Conservation (phyloP, 2,329 filamentous ascomycete species). For the Sarocladium strictum region DNA sequence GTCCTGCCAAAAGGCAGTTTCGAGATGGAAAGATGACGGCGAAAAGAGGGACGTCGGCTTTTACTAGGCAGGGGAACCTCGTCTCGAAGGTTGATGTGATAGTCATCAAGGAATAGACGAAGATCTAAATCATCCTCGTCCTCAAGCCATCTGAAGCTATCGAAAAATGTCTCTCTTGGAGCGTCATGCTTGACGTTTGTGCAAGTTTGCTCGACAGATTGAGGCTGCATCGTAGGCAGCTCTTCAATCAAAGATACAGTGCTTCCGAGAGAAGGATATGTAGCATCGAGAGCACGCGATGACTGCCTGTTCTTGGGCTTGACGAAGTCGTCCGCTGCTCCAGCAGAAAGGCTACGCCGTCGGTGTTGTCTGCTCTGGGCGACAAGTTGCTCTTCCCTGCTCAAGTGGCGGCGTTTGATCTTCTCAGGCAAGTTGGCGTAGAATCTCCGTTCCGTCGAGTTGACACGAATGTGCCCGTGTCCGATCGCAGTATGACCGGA, state of each 20-base stretch:
- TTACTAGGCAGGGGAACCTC: conserved; percentile 38
- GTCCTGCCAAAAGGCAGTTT: conserved; percentile 48
- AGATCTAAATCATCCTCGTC: conserved; percentile 66
- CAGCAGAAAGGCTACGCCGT: conserved; percentile 25
- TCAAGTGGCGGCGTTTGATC: conserved; percentile 64
- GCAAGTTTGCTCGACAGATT: conserved; percentile 15
- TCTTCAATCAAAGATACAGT: conserved; percentile 12
- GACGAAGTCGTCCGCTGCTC: not conserved
- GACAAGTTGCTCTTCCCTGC: conserved; percentile 63
- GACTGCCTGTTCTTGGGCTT: conserved; percentile 4
- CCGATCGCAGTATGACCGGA: not conserved
- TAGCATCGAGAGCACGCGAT: conserved; percentile 8
- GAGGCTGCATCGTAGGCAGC: conserved; percentile 20
- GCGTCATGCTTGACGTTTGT: conserved; percentile 16
- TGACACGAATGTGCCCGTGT: conserved; percentile 22
- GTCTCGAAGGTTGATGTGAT: conserved; percentile 57
- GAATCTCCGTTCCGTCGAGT: conserved; percentile 57
- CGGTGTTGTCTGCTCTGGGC: conserved; percentile 30
- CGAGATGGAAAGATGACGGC: conserved; percentile 66
- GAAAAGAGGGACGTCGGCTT: conserved; percentile 53
- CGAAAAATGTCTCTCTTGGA: conserved; percentile 52
- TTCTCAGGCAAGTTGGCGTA: conserved; percentile 68
- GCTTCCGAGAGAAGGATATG: conserved; percentile 7
- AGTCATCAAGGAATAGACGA: conserved; percentile 62
- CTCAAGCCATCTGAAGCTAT: conserved; percentile 69